Percentiles rank a stretch among this genome's conserved stretches.
phyloP scores from a whole-genome alignment of 1,139 yeast genomes.

The Insectozyma bohioensis region DNA sequence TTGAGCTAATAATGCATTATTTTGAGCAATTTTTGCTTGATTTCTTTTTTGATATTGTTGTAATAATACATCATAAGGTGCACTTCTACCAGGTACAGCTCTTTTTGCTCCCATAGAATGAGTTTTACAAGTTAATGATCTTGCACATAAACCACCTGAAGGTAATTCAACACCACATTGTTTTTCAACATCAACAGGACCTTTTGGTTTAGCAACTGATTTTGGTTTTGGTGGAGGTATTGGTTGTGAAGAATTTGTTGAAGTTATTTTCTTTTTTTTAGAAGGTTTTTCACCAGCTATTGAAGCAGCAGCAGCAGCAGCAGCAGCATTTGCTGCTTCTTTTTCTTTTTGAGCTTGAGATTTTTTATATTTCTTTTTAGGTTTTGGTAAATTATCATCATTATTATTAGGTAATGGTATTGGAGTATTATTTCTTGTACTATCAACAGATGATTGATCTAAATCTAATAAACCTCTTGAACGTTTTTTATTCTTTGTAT shows the following conservation, averaged over 20 bases:
- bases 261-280: conserved; percentile 35
- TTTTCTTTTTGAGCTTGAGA: conserved; percentile 46
- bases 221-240: conserved; percentile 36
- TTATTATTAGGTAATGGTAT: conserved; percentile 23
- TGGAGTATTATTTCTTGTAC: conserved; percentile 43
- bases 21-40: conserved; percentile 86
- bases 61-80: conserved; percentile 83
- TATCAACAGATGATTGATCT: conserved; percentile 43
- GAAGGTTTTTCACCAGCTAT: conserved; percentile 13
- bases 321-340: conserved; percentile 50
- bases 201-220: conserved; percentile 58
- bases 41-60: conserved; percentile 91
- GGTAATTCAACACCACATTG: conserved; percentile 97
- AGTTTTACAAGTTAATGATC: conserved; percentile 93
- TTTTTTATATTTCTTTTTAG: conserved; percentile 48
- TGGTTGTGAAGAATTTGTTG: conserved; percentile 39
- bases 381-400: conserved; percentile 19
- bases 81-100: conserved; percentile 89
- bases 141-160: conserved; percentile 90
- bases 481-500: conserved; percentile 32
- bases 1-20: conserved; percentile 66
- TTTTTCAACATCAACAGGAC: conserved; percentile 88
- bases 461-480: conserved; percentile 30
- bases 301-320: conserved; percentile 44
- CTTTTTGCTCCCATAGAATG: conserved; percentile 98